phyloP scores from a whole-genome alignment of 371 early-diverging fungal species.

The Batkoa obscura region DNA sequence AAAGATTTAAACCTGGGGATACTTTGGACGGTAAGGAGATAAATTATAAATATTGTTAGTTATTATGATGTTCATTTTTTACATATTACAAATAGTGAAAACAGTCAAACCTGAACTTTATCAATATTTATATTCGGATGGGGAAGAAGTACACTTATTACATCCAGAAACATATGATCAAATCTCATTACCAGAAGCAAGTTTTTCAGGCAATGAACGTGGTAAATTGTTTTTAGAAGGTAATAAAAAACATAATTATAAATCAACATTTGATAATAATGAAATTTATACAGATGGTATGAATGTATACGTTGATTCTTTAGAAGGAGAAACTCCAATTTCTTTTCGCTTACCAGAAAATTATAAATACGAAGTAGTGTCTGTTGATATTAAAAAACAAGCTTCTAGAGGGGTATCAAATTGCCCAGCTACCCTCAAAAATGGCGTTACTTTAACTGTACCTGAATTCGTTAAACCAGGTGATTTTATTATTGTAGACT shows the following conservation, averaged over 20 bases:
- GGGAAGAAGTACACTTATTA: neutral
- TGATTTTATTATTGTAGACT: neutral
- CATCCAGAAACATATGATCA: neutral
- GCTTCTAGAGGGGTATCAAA: neutral
- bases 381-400: neutral
- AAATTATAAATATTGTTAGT: neutral
- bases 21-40: neutral
- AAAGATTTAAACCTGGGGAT: constrained; percentile 4
- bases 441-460: neutral
- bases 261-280: no score
- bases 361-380: constrained; percentile 1
- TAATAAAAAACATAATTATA: no score
- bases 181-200: neutral
- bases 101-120: neutral
- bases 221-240: neutral
- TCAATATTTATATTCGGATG: constrained; percentile 2
- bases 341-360: neutral
- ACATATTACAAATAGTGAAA: neutral
- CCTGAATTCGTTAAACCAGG: neutral
- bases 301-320: neutral
- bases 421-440: neutral
- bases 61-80: neutral
- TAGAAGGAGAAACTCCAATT: neutral
- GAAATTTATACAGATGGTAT: neutral
- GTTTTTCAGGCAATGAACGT: neutral